Evolutionary conservation across 352 stramenopile genomes (phyloP).

Genomic region (Elongisporangium senticosum): DNA sequence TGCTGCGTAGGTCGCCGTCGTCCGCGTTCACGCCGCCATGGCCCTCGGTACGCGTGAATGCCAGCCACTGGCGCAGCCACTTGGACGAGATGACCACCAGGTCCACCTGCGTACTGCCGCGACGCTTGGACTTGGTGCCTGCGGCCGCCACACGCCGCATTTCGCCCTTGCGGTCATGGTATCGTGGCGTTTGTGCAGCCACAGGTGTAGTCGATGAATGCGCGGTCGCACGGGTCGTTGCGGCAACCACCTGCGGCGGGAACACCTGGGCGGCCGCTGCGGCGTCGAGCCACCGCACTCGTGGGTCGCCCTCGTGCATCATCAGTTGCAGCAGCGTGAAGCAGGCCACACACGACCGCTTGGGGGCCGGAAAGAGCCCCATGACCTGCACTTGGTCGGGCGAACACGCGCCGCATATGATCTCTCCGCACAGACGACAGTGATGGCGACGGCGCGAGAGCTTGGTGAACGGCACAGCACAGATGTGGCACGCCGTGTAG

Average conservation of each 20-base stretch:
- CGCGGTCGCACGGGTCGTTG: slow-evolving; percentile 5
- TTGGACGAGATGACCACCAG: slow-evolving; percentile 53
- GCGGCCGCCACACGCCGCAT: slow-evolving; percentile 66
- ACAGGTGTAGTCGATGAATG: slow-evolving; percentile 4
- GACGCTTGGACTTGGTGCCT: slow-evolving; percentile 47
- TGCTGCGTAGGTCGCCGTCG: neutral
- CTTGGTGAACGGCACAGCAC: slow-evolving; percentile 66
- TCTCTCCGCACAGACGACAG: slow-evolving; percentile 70
- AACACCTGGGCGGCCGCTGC: slow-evolving; percentile 31
- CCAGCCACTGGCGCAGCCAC: slow-evolving; percentile 60
- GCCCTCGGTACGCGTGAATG: slow-evolving; percentile 40
- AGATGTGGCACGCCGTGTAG: slow-evolving; percentile 56
- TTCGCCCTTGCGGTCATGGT: slow-evolving; percentile 54
- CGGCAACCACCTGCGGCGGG: slow-evolving; percentile 33
- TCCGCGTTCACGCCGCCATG: slow-evolving; percentile 9
- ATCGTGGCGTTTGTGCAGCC: slow-evolving; percentile 24
- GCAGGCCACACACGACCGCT: slow-evolving; percentile 44
- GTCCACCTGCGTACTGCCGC: slow-evolving; percentile 37
- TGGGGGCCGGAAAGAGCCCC: slow-evolving; percentile 3
- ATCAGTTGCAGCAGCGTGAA: slow-evolving; percentile 40
- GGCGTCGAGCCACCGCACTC: slow-evolving; percentile 15
- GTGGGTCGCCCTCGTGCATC: slow-evolving; percentile 34
- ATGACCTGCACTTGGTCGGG: slow-evolving; percentile 47
- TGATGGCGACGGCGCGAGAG: slow-evolving; percentile 71
- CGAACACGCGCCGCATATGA: slow-evolving; percentile 74